Conservation (phyloP, 345 rosid species). For the Ailanthus altissimus region DNA sequence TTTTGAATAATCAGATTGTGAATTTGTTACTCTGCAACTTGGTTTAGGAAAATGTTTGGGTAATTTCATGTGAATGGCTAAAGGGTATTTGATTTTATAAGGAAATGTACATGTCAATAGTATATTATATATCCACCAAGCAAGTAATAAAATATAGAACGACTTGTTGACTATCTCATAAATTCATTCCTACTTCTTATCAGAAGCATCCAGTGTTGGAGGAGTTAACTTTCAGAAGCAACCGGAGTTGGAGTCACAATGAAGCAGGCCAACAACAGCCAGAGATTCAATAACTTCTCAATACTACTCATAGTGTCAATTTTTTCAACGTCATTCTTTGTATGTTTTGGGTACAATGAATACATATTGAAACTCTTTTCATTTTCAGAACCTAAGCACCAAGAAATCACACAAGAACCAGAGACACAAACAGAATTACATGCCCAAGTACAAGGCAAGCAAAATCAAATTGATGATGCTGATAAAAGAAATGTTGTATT, state of each 20-base stretch:
- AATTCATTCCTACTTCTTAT: neutral
- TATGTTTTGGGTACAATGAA: conserved; percentile 44
- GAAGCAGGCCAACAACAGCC: conserved; percentile 23
- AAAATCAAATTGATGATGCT: no score
- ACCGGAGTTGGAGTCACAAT: conserved; percentile 13
- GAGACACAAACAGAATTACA: neutral
- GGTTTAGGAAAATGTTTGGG: neutral
- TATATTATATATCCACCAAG: neutral
- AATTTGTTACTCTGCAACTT: neutral
- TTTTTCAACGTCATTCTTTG: conserved; percentile 51
- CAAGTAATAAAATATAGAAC: neutral
- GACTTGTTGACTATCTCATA: neutral
- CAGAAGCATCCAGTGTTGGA: neutral
- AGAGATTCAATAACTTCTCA: conserved; percentile 34
- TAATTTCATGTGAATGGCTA: neutral
- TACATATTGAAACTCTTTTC: conserved; percentile 27
- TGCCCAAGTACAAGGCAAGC: neutral
- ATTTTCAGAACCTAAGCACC: conserved; percentile 31
- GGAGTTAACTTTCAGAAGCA: no score
- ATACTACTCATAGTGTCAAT: conserved; percentile 29
- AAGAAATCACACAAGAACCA: conserved; percentile 18
- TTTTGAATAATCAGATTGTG: neutral
- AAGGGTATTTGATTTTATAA: no score
- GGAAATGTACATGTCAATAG: neutral
- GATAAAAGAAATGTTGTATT: no score